Evolutionary conservation across 1,284 basidiomycete genomes (phyloP).

Genomic region (Pseudozyma hubeiensis): DNA sequence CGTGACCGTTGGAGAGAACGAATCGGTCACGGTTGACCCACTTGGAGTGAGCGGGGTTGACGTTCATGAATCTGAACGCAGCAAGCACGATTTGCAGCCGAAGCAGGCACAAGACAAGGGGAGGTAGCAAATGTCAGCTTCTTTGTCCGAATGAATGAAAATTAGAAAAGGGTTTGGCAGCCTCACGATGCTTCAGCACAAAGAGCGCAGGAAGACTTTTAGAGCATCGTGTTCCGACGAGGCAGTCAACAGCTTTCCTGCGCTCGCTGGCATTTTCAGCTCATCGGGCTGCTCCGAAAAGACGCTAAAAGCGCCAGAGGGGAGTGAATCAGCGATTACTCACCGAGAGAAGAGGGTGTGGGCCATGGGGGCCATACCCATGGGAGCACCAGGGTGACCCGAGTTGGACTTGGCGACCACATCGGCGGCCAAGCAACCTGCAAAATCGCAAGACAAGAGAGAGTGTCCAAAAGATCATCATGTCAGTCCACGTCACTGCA

Average conservation of each 20-base stretch:
- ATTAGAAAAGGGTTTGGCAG: background rate
- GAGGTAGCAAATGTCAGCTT: conserved; percentile 4
- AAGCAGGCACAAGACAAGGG: background rate
- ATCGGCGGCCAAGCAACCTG: conserved; percentile 61
- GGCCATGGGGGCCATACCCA: conserved; percentile 85
- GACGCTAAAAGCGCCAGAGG: background rate
- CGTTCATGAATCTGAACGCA: conserved; percentile 78
- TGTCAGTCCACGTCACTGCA: conserved; percentile 1
- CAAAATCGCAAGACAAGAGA: background rate
- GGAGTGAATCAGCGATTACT: conserved; percentile 8
- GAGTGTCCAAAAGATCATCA: background rate
- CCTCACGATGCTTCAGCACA: no score
- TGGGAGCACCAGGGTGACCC: conserved; percentile 71
- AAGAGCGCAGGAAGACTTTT: background rate
- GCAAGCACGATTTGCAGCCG: background rate
- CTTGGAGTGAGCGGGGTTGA: conserved; percentile 86
- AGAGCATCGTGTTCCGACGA: background rate
- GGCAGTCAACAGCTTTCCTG: background rate
- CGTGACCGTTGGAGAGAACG: conserved; percentile 76
- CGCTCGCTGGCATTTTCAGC: background rate
- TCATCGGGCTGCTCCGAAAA: background rate
- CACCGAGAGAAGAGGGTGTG: conserved; percentile 86
- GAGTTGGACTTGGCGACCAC: conserved; percentile 76
- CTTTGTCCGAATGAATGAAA: background rate
- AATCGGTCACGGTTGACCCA: conserved; percentile 76